Conservation (phyloP, 495 filamentous ascomycete genomes). For the Trichocladium antarcticum region DNA sequence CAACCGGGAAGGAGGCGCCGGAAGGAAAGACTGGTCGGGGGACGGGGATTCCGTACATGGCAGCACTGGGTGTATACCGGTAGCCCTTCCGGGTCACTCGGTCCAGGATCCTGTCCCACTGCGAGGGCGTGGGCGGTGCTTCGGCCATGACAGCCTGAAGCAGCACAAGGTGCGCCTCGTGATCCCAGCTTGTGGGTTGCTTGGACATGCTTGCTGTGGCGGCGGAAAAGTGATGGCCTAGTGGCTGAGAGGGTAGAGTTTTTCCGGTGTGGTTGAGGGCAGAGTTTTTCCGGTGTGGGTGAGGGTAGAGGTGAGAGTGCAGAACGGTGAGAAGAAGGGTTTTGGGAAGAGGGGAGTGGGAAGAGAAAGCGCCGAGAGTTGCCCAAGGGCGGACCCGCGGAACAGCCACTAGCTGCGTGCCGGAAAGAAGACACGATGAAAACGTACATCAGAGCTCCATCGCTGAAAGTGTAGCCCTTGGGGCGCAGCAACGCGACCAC, state of each 20-base stretch:
- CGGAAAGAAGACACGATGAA: not conserved
- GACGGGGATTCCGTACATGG: conserved; percentile 23
- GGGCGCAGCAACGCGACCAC: conserved; percentile 9
- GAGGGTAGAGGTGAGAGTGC: not conserved
- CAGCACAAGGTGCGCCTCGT: conserved; percentile 25
- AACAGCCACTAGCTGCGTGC: not conserved
- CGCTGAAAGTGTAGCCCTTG: conserved; percentile 22
- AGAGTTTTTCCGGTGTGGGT: too few relatives aligned
- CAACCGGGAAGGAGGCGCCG: not conserved
- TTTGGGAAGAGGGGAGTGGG: not conserved
- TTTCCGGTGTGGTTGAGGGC: not conserved
- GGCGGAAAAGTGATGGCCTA: not conserved
- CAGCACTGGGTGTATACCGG: conserved; percentile 21
- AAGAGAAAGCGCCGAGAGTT: not conserved
- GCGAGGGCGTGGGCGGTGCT: conserved; percentile 3
- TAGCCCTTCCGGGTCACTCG: conserved; percentile 17
- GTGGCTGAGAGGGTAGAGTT: too few relatives aligned
- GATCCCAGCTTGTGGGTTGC: conserved; percentile 23
- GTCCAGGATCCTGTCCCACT: conserved; percentile 20
- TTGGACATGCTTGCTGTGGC: conserved; percentile 12
- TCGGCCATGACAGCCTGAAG: conserved; percentile 22
- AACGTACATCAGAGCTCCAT: conserved; percentile 25
- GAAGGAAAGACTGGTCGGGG: too few relatives aligned
- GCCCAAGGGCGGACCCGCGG: not conserved
- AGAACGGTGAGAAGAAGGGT: not conserved